Evolutionary conservation across 805 yeast genomes (phyloP).

Genomic region (Metschnikowia orientalis): DNA sequence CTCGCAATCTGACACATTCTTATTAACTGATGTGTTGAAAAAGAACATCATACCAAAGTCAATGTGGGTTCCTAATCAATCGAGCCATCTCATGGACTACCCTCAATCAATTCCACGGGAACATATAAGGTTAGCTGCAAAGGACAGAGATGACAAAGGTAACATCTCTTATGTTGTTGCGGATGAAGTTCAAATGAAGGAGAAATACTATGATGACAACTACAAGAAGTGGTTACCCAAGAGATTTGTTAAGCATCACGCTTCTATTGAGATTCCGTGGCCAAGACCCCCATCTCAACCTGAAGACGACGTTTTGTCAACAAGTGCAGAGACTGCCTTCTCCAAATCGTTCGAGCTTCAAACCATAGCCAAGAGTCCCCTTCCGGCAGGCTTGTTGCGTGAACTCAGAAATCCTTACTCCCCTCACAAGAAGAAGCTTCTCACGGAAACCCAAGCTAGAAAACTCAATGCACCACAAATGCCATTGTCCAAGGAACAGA

Average conservation of each 20-base stretch:
- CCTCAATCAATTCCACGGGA: conserved; percentile 59
- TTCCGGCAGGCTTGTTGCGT: conserved; percentile 61
- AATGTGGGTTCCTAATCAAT: conserved; percentile 69
- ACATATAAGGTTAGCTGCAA: conserved; percentile 73
- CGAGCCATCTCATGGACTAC: conserved; percentile 63
- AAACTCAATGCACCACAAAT: conserved; percentile 65
- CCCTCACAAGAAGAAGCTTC: conserved; percentile 50
- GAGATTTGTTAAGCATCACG: conserved; percentile 69
- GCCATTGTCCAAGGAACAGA: conserved; percentile 67
- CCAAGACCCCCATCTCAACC: conserved; percentile 59
- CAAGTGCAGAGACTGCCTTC: conserved; percentile 52
- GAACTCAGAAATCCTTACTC: conserved; percentile 77
- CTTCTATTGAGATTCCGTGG: conserved; percentile 79
- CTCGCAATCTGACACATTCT: conserved; percentile 56
- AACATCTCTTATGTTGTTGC: conserved; percentile 69
- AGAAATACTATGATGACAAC: conserved; percentile 67
- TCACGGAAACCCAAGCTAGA: conserved; percentile 60
- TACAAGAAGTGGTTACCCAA: conserved; percentile 71
- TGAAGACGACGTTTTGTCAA: conserved; percentile 56
- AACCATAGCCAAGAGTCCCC: conserved; percentile 58
- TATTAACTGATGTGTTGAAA: conserved; percentile 65
- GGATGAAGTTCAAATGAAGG: conserved; percentile 63
- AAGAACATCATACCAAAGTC: conserved; percentile 65
- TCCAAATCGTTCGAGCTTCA: conserved; percentile 74
- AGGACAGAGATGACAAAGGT: conserved; percentile 65